Base-by-base conservation (phyloP, 169 alveolate genomes). In the Fabrea salina region DNA sequence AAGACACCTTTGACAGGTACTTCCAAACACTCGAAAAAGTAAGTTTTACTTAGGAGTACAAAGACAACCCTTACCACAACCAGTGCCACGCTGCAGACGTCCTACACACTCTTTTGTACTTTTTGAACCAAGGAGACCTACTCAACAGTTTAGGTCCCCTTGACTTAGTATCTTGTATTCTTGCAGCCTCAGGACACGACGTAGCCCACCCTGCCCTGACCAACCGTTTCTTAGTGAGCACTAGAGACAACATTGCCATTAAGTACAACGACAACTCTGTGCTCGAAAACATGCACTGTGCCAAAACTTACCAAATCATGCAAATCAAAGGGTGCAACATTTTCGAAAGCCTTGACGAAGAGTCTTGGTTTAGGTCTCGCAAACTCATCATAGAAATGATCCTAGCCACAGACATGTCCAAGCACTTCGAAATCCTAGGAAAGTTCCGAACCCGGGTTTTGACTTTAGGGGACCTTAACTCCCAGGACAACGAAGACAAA, bases 261-360 rank as follows among this genome's bases (percentile, higher is more conserved):
- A 92, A 93, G 40, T 97, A 96, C 85, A 96, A 97, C 82, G 99
- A 97, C 86, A 82, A 87, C 79, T 90, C 97, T 66, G 95, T 95
- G 33, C 86, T 97, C 66, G 99, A 97, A 80, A 97, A 95, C 88
- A 95, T 92, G 83, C 99, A 97, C 86, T 92, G 96, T 58, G 89
- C 97, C 57, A 88, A 89, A 41, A 86, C 96, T 7, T 97, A 94
- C 89, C 85, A 81, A 16, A 82, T 83, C 22, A 66, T 89, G 27
- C 82, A 86, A 47, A 82, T 86, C 54, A 84, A 82, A 58, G 89
- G 82, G 33, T 79, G 86, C 25, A 87, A 86, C 76, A 86, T 89
- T 49, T 78, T 89, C 44, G 90, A 84, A 64, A 81, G 58, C 61
- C 81, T 86, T 64, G 82, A 68, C 39, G 66, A 71, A 43, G 85